Base-by-base conservation (phyloP, 2,329 filamentous ascomycete genomes). In the Colletotrichum orbiculare region DNA sequence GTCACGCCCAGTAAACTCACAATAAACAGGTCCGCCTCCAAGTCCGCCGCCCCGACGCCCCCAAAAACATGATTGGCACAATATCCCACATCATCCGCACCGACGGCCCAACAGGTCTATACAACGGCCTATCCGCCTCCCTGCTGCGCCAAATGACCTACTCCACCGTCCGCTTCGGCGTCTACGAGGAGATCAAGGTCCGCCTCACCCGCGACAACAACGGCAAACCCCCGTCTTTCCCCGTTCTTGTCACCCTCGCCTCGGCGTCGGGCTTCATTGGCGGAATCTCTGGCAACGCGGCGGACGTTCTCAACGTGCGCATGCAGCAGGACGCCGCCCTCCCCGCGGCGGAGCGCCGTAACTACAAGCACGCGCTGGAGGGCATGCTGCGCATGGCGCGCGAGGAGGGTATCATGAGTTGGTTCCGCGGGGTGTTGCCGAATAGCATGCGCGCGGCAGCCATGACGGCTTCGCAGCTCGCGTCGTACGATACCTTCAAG, bases 271-370 rank as follows among this genome's bases (percentile, higher is more conserved):
- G 96, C 55, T 92, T 97, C 75, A 79, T 96, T 3, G 96, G 96
- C 67, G 96, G 96, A 54, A 81, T 98, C 50, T 92, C 91, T 6
- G 96, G 96, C 69, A 99, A 98, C 80, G 94, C 94, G 3, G 95
- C 94, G 69, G 96, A 99, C 76, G 94, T 99, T 39, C 85, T 97
- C 73, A 99, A 99, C 79, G 96, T 99, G 54, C 93, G 96, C 70
- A 99, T 99, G 96, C 96, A 99, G 81, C 93, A 97, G 79, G 96
- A 90, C 73, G 90, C 92, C 2, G 89, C 93, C 0, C 87, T 97
- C 1, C 91, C 94, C 0, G 73, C 80, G 1, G 85, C 85, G 6
- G 82, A 96, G 73, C 89, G 93, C 52, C 87, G 95, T 61, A 96
- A 97, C 78, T 99, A 99, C 81, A 90, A 89, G 68, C 87, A 98